Evolutionary conservation across 495 filamentous ascomycete genomes (phyloP), one percentile per base, ranked within the genome.

Genomic region (Collariella sp.): DNA sequence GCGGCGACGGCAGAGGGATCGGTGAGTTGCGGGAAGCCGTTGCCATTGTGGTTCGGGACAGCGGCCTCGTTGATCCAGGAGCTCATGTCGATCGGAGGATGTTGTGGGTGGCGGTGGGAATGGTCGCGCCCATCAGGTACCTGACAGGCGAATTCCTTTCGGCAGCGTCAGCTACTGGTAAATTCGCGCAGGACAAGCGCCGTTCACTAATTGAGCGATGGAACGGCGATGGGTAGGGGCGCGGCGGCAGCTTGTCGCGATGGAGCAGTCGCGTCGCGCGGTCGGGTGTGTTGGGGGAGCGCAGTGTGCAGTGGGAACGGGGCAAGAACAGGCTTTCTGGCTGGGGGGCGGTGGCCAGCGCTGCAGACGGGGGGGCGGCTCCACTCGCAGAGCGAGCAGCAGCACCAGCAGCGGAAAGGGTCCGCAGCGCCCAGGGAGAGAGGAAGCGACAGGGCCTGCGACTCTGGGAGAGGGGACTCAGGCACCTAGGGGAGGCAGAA

Each of bases 1-100:
- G 67, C 72, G 60, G 74, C 64, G 58, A 71, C 72, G 56, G 63
- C 65, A 54, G 76, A 73, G 33, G 76, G 75, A 57, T 81, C 78
- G 59, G 67, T 72, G 68, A 81, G 73, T 62, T 78, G 78, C 63
- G 82, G 79, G 69, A 88, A 89, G 71, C 79, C 82, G 72, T 83
- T 85, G 81, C 83, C 85, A 76, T 88, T 84, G 77, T 84, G 82
- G 72, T 81, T 85, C 63, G 81, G 81, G 71, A 79, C 74, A 73
- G 83, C 79, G 79, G 77, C 79, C 74, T 89, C 85, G 76, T 84
- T 84, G 75, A 85, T 83, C 86, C 86, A 88, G 73, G 82, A 81
- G 78, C 85, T 89, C 85, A 88, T 89, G 76, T 62, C 63, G 54
- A 51, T 61, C 59, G 65, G 50, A 59, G 58, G 52, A 46, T 55